phyloP scores from a whole-genome alignment of 164 flowering plant genomes.

The Macadamia tetraphylla region DNA sequence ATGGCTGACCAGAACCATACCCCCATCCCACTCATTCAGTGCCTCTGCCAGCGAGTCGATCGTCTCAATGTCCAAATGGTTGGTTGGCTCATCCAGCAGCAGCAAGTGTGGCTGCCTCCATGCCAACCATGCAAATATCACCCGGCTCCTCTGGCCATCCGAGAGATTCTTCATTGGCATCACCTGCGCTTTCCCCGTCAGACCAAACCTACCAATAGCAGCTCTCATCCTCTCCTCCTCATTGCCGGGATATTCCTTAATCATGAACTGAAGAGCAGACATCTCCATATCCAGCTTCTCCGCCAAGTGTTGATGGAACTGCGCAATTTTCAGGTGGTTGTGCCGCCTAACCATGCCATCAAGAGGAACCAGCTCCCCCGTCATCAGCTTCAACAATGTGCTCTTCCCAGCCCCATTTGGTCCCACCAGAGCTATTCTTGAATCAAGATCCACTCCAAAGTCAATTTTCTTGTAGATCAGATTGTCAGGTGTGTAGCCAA shows the following conservation, averaged over 20 bases:
- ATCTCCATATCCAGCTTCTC: constrained; percentile 85
- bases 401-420: constrained; percentile 99
- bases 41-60: constrained; percentile 92
- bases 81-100: constrained; percentile 83
- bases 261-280: constrained; percentile 82
- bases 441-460: constrained; percentile 94
- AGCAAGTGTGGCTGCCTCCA: constrained; percentile 78
- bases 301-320: constrained; percentile 89
- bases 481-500: constrained; percentile 88
- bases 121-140: constrained; percentile 90
- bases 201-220: constrained; percentile 81
- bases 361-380: constrained; percentile 75
- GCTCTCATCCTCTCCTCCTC: constrained; percentile 98
- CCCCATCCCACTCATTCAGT: constrained; percentile 94
- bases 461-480: constrained; percentile 86
- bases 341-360: constrained; percentile 98
- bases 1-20: constrained; percentile 89
- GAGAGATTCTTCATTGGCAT: constrained; percentile 94
- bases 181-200: constrained; percentile 87
- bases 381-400: constrained; percentile 93
- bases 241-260: constrained; percentile 77
- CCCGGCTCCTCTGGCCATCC: constrained; percentile 92
- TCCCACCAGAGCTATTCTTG: constrained; percentile 88
- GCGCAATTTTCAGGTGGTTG: constrained; percentile 89
- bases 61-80: constrained; percentile 90